A percentile compares a stretch with the other conserved stretches of the same genome.
phyloP scores from a whole-genome alignment of 768 basidiomycete genomes.

The Xerocomellus intermedius region DNA sequence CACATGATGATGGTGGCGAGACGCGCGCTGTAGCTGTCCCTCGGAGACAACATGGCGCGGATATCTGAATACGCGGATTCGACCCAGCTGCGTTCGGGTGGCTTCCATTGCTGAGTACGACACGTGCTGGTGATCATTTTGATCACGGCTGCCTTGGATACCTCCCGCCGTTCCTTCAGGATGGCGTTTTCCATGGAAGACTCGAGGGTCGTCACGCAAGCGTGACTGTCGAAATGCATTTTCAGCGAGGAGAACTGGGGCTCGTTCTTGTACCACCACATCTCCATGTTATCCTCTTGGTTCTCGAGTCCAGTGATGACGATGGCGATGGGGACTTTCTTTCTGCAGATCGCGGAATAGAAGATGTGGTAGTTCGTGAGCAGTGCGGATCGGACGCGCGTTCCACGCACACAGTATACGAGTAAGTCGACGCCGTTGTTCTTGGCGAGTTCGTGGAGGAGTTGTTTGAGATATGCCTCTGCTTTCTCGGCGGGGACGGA shows the following conservation, averaged over 20 bases:
- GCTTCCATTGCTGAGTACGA: slow-evolving; percentile 27
- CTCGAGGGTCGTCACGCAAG: slow-evolving; percentile 35
- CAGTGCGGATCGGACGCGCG: slow-evolving; percentile 34
- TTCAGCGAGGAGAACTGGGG: slow-evolving; percentile 19
- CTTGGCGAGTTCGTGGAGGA: slow-evolving; percentile 35
- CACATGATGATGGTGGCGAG: slow-evolving; percentile 26
- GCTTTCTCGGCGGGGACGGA: slow-evolving; percentile 31
- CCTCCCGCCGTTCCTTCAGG: slow-evolving; percentile 18
- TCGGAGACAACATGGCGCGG: slow-evolving; percentile 24
- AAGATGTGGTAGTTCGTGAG: slow-evolving; percentile 41
- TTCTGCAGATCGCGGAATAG: slow-evolving; percentile 39
- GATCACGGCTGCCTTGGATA: slow-evolving; percentile 24
- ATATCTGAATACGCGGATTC: slow-evolving; percentile 28
- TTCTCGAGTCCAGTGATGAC: slow-evolving; percentile 44
- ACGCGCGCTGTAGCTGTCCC: neutral
- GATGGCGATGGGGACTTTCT: slow-evolving; percentile 39
- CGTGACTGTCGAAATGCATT: slow-evolving; percentile 31
- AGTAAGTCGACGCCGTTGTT: slow-evolving; percentile 41
- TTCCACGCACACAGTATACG: slow-evolving; percentile 40
- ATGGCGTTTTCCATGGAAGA: slow-evolving; percentile 7
- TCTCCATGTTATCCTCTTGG: slow-evolving; percentile 34
- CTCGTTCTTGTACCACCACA: slow-evolving; percentile 32
- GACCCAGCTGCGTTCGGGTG: slow-evolving; percentile 26
- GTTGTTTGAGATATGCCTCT: slow-evolving; percentile 30
- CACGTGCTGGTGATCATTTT: slow-evolving; percentile 21